Evolutionary conservation across 352 stramenopile species (phyloP).

Genomic region (Phytophthora pseudosyringae): DNA sequence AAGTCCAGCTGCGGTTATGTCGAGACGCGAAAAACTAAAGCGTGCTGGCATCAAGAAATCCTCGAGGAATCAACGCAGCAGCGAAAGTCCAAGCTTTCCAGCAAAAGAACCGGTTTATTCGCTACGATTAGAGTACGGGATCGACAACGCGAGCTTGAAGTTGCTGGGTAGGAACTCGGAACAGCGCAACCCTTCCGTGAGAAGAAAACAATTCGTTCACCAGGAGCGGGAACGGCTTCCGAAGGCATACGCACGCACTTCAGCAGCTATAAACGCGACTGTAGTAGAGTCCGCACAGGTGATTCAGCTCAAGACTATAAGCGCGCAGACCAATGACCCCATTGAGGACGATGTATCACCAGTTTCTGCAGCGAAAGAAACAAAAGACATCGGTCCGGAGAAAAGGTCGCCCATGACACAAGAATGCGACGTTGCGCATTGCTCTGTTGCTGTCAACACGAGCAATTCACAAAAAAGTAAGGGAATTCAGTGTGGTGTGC

Average conservation of each 20-base stretch:
- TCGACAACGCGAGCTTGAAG: slow-evolving; percentile 27
- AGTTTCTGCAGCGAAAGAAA: slow-evolving; percentile 2
- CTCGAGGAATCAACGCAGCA: slow-evolving; percentile 5
- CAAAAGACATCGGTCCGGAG: slow-evolving; percentile 10
- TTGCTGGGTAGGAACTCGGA: slow-evolving; percentile 24
- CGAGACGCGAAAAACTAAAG: neutral
- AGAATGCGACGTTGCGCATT: neutral
- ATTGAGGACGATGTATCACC: neutral
- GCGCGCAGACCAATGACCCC: slow-evolving; percentile 25
- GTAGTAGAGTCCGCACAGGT: neutral
- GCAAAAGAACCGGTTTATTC: slow-evolving; percentile 26
- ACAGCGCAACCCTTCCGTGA: slow-evolving; percentile 27
- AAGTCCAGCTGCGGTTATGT: neutral
- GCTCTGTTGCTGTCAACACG: neutral
- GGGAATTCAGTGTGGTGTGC: slow-evolving; percentile 25
- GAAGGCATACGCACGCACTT: neutral
- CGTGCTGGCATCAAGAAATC: slow-evolving; percentile 1
- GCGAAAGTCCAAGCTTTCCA: neutral
- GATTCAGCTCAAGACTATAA: slow-evolving; percentile 16
- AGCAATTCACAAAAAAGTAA: slow-evolving; percentile 5
- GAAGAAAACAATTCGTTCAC: slow-evolving; percentile 28
- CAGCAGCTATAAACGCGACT: neutral
- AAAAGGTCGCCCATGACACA: slow-evolving; percentile 21
- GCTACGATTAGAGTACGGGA: slow-evolving; percentile 29
- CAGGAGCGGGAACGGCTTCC: neutral